Conservation (phyloP, 169 alveolate species). For the Plasmodium billcollinsi region DNA sequence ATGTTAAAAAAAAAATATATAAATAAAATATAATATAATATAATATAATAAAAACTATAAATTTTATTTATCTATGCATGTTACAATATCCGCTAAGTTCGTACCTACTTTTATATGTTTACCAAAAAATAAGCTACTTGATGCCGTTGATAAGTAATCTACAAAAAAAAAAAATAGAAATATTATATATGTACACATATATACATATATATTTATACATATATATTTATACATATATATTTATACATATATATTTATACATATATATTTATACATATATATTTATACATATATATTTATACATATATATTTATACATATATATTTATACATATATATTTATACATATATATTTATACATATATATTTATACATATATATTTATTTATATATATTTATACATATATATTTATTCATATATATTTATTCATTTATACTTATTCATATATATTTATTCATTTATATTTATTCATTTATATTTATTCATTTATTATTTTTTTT, state of each 20-base stretch:
- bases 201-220: not conserved
- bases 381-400: not conserved
- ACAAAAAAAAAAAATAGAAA: not conserved
- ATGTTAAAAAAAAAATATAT: no score
- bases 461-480: conserved; percentile 1
- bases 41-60: no score
- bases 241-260: not conserved
- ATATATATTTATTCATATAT: not conserved
- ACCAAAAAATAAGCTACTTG: conserved; percentile 69
- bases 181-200: not conserved
- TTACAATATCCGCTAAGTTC: conserved; percentile 34
- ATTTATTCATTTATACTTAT: not conserved
- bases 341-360: not conserved
- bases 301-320: not conserved
- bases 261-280: not conserved
- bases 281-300: not conserved
- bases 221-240: not conserved
- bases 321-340: not conserved
- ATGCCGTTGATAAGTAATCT: conserved; percentile 63
- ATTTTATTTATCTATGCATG: conserved; percentile 12
- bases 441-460: not conserved
- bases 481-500: not conserved
- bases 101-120: conserved; percentile 71
- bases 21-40: not conserved
- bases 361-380: not conserved